A percentile compares a stretch with the other conserved stretches of the same genome.
Conservation (phyloP, 73 alveolate species). For the Stentor coeruleus region DNA sequence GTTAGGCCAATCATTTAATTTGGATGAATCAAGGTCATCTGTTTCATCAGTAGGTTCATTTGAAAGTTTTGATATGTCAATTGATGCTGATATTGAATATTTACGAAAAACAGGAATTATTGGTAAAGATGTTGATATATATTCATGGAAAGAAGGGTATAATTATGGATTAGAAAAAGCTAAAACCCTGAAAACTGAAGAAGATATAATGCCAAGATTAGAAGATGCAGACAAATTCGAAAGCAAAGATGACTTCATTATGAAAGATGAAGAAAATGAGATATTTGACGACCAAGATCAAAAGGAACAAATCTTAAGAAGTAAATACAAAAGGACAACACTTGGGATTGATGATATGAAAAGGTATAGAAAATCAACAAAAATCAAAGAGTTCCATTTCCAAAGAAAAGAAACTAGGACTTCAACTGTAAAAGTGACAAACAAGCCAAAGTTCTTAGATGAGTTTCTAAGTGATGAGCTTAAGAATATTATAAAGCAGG, state of each 20-base stretch:
- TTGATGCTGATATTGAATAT: not conserved
- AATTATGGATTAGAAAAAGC: not conserved
- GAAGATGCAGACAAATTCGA: too few species aligned
- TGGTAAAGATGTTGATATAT: not conserved
- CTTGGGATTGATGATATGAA: not conserved
- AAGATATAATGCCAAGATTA: too few species aligned
- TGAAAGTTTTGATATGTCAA: not conserved
- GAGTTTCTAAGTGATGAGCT: not conserved
- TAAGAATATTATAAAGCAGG: not conserved
- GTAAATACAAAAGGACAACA: not conserved
- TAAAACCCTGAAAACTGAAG: not conserved
- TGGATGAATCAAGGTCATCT: not conserved
- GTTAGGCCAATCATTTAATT: not conserved
- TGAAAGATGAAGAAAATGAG: too few species aligned
- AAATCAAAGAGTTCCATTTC: not conserved
- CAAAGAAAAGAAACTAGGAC: not conserved
- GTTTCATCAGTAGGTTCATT: not conserved
- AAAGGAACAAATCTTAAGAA: not conserved
- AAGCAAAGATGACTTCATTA: too few species aligned
- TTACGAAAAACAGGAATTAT: not conserved
- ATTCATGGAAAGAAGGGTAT: not conserved
- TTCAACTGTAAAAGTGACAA: not conserved
- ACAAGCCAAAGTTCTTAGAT: not conserved
- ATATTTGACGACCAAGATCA: too few species aligned
- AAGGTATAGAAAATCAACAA: not conserved